These are phyloP conservation scores for Corymbia calophylla DNA, from an alignment of 441 rosid genomes.

Conservation along the genomic window DNA sequence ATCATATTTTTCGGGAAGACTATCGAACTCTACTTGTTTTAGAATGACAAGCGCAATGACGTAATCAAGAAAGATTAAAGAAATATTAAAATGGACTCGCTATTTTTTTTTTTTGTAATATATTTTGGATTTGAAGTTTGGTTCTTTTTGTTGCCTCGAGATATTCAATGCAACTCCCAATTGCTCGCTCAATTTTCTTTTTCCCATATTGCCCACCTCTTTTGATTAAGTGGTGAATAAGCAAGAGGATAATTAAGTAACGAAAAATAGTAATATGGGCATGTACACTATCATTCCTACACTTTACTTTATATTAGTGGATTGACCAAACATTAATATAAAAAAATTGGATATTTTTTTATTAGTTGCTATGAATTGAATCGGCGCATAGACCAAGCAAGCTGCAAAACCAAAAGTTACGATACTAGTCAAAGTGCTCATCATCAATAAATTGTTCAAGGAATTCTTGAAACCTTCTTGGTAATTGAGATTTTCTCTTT, in stretches of 20 bases:
- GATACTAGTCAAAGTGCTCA: neutral
- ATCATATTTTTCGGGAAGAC: no score
- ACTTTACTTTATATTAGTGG: neutral
- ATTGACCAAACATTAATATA: neutral
- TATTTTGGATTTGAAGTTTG: neutral
- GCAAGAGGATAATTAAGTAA: neutral
- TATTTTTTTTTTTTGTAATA: rapidly evolving
- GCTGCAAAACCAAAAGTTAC: neutral
- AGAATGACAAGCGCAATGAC: rapidly evolving
- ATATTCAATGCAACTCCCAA: neutral
- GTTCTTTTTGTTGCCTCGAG: neutral
- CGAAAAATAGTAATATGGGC: neutral
- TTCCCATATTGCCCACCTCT: neutral
- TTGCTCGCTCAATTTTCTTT: neutral
- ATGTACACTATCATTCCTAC: neutral
- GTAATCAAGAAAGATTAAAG: neutral
- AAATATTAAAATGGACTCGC: neutral
- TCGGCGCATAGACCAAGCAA: neutral
- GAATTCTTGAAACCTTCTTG: neutral
- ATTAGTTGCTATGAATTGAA: neutral
- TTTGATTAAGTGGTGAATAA: neutral
- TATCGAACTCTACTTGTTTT: neutral
- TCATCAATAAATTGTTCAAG: neutral
- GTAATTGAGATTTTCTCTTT: neutral
- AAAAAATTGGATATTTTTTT: no score